phyloP scores from a whole-genome alignment of 2,329 filamentous ascomycete genomes.

The Pseudogymnoascus sp. region DNA sequence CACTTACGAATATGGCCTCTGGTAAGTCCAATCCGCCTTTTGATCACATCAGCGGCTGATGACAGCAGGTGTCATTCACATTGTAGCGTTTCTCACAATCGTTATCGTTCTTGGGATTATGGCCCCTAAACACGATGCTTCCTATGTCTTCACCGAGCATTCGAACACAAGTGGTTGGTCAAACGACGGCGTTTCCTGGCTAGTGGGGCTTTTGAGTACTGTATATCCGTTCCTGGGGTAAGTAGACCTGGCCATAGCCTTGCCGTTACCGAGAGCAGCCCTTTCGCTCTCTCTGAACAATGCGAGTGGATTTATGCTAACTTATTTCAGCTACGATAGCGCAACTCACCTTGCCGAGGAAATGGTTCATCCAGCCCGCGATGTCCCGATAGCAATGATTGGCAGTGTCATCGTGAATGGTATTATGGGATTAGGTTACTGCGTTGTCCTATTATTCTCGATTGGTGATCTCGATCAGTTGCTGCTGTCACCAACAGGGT shows the following conservation, averaged over 20 bases:
- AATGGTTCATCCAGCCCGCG: not conserved
- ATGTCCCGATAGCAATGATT: conserved; percentile 16
- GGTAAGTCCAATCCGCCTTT: not conserved
- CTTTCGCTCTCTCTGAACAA: not conserved
- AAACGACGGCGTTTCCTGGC: conserved; percentile 40
- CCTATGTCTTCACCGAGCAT: conserved; percentile 39
- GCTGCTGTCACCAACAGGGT: conserved; percentile 35
- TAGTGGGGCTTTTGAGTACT: conserved; percentile 39
- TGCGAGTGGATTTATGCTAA: not conserved
- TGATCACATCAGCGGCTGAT: not conserved
- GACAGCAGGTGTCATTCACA: not conserved
- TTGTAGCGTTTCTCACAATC: not conserved
- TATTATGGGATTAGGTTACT: conserved; percentile 37
- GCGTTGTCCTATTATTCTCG: conserved; percentile 38
- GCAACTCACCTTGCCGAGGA: not conserved
- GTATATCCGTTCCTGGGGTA: conserved; percentile 32
- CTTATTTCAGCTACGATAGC: not conserved
- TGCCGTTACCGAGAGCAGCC: not conserved
- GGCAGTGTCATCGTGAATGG: conserved; percentile 40
- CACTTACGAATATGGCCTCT: not conserved
- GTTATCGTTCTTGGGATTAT: not conserved
- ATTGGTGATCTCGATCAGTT: conserved; percentile 34
- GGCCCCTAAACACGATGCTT: not conserved
- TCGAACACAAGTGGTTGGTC: conserved; percentile 39
- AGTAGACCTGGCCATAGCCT: not conserved